These are phyloP conservation scores for Phytopythium kandeliae DNA, from an alignment of 352 stramenopile species.

Conservation along the genomic window DNA sequence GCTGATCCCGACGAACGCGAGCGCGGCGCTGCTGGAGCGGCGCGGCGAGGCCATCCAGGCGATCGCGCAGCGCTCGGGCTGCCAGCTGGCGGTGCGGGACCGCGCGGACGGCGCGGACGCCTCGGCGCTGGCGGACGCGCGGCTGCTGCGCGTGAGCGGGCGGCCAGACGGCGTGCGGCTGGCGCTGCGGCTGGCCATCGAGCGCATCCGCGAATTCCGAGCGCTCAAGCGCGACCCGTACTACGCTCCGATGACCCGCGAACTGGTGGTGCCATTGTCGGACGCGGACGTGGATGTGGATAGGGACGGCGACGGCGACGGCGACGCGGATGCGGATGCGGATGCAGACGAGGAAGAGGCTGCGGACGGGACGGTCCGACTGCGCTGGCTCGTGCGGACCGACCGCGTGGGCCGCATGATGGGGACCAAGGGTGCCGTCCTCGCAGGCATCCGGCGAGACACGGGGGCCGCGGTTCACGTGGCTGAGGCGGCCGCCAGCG, in stretches of 20 bases:
- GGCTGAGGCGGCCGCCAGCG: constrained; percentile 24
- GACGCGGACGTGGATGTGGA: constrained; percentile 20
- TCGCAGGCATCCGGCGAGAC: constrained; percentile 35
- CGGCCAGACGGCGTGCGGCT: constrained; percentile 52
- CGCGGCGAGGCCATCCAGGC: constrained; percentile 42
- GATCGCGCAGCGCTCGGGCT: constrained; percentile 38
- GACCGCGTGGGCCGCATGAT: constrained; percentile 61
- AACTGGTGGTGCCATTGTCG: constrained; percentile 20
- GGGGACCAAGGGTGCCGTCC: constrained; percentile 37
- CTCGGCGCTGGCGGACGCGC: constrained; percentile 8
- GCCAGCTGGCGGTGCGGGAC: constrained; percentile 50
- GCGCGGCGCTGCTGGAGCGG: constrained; percentile 43
- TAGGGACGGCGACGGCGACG: constrained; percentile 4
- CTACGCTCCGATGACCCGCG: constrained; percentile 35
- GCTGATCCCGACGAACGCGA: constrained; percentile 48
- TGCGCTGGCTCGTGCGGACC: constrained; percentile 44
- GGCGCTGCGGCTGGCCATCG: constrained; percentile 55
- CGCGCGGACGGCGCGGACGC: constrained; percentile 3
- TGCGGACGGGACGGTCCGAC: constrained; percentile 17
- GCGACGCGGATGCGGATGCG: constrained; percentile 1
- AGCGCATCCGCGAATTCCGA: constrained; percentile 41
- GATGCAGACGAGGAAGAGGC: constrained; percentile 5
- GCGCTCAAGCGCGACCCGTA: constrained; percentile 37
- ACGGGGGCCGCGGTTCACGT: constrained; percentile 43
- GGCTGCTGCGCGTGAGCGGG: constrained; percentile 53